Percentiles rank a stretch among this genome's conserved stretches.
Evolutionary conservation across 345 rosid species (phyloP).

Genomic region (Punica granatum): DNA sequence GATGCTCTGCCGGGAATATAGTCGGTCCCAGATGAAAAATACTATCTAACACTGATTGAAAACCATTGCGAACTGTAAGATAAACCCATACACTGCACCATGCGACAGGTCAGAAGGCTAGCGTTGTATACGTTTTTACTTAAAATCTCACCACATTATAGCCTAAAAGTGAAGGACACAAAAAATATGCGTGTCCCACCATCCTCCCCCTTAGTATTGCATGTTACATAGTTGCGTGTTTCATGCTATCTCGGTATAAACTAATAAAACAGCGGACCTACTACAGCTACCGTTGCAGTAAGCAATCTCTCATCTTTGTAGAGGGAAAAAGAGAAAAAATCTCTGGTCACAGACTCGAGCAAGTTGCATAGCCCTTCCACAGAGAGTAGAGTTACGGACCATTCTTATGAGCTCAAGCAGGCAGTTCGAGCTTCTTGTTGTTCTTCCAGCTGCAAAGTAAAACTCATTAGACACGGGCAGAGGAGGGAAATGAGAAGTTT

Average conservation of each 20-base stretch:
- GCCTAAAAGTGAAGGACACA: no score
- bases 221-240: neutral
- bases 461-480: slow-evolving; percentile 1
- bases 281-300: neutral
- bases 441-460: slow-evolving; percentile 65
- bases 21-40: no score
- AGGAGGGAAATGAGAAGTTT: neutral
- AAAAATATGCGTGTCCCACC: neutral
- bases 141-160: no score
- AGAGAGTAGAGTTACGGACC: neutral
- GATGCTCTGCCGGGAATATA: no score
- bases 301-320: neutral
- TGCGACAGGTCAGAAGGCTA: no score
- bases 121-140: no score
- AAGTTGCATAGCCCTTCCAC: neutral
- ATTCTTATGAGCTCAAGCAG: slow-evolving; percentile 33
- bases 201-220: neutral
- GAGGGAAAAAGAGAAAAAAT: neutral
- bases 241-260: neutral
- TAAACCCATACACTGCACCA: no score
- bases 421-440: slow-evolving; percentile 77
- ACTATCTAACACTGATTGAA: no score
- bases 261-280: neutral
- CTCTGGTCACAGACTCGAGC: neutral
- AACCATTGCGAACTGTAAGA: no score